Evolutionary conservation across 768 basidiomycete genomes (phyloP), one percentile per base, ranked within the genome.

Genomic region (Mycena sanguinolenta): DNA sequence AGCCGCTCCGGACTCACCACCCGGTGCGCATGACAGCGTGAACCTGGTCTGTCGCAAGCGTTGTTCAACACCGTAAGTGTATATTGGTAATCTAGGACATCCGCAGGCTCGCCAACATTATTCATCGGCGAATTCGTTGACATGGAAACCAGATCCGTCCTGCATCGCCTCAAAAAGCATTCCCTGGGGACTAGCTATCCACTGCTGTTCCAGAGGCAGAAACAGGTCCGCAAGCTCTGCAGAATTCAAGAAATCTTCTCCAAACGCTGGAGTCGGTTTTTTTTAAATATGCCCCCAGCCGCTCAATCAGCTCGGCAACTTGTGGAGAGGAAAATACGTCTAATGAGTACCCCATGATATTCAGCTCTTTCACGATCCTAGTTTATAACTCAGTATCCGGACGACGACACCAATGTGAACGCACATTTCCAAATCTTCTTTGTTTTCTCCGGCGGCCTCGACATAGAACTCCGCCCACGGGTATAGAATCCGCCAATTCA

Each of bases 391-490:
- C 21, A 46, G 19, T 39, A 46, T 46, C 12, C 8, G 44, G 16
- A 46, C n/a, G 19, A 46, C 16, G 39, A 14, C 32, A 39, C 16
- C 10, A 39, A 7, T 12, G 39, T 39, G 39, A 4, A 44, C 63
- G 25, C 53, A 64, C 63, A 53, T 54, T 38, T 64, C 13, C 19
- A 57, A 14, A 19, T 64, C 63, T 38, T 12, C 27, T 27, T 9
- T 28, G 16, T 17, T 32, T 16, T 42, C 63, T 27, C 27, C 30
- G 19, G 4, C 53, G 2, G 34, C 2, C 27, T 44, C 53, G 13
- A 25, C 8, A 28, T 25, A 54, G 30, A 64, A 64, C 39, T 64
- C 63, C 28, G 52, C 63, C 63, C 53, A 57, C 12, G 53, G 38
- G n/a, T 32, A 55, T 2, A 64, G 13, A 4, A 32, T 17, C 9